phyloP scores from a whole-genome alignment of 2,329 filamentous ascomycete genomes.

The Colletotrichum chlorophyti region DNA sequence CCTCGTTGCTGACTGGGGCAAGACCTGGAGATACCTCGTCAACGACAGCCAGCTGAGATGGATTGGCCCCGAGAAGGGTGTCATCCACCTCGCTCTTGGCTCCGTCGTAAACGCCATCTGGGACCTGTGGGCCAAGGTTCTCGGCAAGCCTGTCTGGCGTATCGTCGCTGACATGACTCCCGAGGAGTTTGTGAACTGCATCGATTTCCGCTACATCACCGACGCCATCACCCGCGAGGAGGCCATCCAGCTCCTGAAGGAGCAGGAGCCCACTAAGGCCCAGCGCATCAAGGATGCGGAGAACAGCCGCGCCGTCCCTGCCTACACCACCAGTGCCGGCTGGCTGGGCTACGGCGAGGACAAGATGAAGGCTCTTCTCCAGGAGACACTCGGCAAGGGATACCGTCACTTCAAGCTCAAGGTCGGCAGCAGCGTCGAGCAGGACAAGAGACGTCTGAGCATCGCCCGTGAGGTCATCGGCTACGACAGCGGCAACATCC shows the following conservation, averaged over 20 bases:
- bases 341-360: constrained; percentile 93
- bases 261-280: constrained; percentile 71
- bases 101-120: constrained; percentile 91
- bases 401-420: constrained; percentile 93
- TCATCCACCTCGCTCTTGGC: constrained; percentile 89
- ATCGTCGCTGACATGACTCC: constrained; percentile 90
- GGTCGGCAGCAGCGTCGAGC: constrained; percentile 76
- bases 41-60: constrained; percentile 89
- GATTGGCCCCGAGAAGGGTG: constrained; percentile 94
- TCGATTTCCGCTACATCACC: constrained; percentile 94
- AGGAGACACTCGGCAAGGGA: constrained; percentile 77
- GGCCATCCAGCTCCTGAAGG: constrained; percentile 74
- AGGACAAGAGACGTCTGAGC: constrained; percentile 72
- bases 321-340: constrained; percentile 88
- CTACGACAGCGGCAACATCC: constrained; percentile 80
- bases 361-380: constrained; percentile 79
- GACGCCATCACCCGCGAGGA: constrained; percentile 91
- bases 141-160: constrained; percentile 88
- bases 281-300: constrained; percentile 77
- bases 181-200: constrained; percentile 84
- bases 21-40: constrained; percentile 92
- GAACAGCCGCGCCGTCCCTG: constrained; percentile 77
- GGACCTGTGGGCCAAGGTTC: constrained; percentile 92
- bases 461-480: constrained; percentile 84
- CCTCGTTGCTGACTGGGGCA: constrained; percentile 81